Evolutionary conservation across 2,329 filamentous ascomycete genomes (phyloP), one percentile per base, ranked within the genome.

Genomic region (Colletotrichum paranaense): DNA sequence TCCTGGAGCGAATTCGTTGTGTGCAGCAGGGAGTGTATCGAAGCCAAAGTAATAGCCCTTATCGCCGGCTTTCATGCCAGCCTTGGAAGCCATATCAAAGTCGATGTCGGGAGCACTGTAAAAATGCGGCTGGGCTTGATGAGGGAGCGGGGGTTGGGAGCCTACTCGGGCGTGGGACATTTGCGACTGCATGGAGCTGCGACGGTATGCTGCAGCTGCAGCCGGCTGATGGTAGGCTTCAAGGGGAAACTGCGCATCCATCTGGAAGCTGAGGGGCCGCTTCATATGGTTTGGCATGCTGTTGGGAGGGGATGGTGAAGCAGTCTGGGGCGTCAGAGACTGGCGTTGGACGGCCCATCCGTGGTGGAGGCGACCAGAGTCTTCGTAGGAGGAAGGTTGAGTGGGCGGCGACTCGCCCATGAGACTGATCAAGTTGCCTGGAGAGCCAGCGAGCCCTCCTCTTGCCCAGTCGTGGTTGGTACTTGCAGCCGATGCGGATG

Each of bases 41-140:
- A 97, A 95, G 6, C 93, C 92, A 80, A 94, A 97, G 80, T 93
- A 94, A 76, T 93, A 95, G 8, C 93, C 94, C 57, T 89, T 89
- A 49, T 92, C 90, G 3, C 92, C 92, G 2, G 92, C 88, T 76
- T 88, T 88, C 78, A 92, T 85, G 11, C 88, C 89, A 22, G 87
- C 84, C 56, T 85, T 86, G 19, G 85, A 82, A 67, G 88, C 84
- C 60, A 92, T 85, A 75, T 95, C 92, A 32, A 95, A 86, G 76
- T 96, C 93, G 38, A 95, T 86, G 76, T 95, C 92, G 1, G 93
- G 93, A 0, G 91, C 88, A 57, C 92, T 89, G 80, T 95, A 95
- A 81, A 94, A 96, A 82, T 95, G 93, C 22, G 93, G 83, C 81
- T 95, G 94, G 1, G 92, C 88, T 72, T 94, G 90, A 79, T 95